phyloP scores from a whole-genome alignment of 305 asterid genomes.

The Rubia balearica region DNA sequence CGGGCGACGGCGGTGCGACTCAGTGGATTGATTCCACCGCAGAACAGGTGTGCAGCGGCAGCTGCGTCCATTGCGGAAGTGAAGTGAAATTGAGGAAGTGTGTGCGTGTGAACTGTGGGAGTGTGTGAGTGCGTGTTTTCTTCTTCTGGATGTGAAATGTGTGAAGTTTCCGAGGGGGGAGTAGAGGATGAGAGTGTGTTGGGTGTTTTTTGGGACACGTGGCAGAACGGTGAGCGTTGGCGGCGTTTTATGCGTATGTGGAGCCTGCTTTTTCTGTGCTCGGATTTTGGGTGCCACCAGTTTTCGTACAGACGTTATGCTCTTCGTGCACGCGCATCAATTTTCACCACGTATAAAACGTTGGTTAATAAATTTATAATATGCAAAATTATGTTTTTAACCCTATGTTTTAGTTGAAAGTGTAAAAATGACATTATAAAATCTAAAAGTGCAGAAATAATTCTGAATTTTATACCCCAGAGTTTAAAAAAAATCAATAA shows the following conservation, averaged over 20 bases:
- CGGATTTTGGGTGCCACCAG: slow-evolving; percentile 1
- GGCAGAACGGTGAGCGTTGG: slow-evolving; percentile 36
- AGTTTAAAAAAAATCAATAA: no score
- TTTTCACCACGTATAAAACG: no score
- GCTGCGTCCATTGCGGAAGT: slow-evolving; percentile 76
- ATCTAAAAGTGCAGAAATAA: no score
- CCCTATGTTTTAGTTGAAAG: no score
- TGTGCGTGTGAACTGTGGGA: neutral
- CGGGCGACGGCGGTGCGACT: slow-evolving; percentile 26
- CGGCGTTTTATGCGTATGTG: neutral
- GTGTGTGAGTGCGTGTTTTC: neutral
- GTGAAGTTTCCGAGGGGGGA: neutral
- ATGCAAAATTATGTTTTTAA: no score
- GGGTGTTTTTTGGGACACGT: slow-evolving; percentile 34
- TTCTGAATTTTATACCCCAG: no score
- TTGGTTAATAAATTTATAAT: no score
- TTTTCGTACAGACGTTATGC: neutral
- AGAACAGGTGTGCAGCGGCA: slow-evolving; percentile 47
- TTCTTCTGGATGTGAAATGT: slow-evolving; percentile 3
- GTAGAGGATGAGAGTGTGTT: neutral
- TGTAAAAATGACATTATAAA: no score
- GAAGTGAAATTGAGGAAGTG: neutral
- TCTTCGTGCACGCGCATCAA: neutral
- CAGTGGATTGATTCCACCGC: slow-evolving; percentile 51
- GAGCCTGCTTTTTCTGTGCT: neutral